Evolutionary conservation across 768 basidiomycete species (phyloP), one percentile per base, ranked within the genome.

Genomic region (Leccinum subtestaceum): DNA sequence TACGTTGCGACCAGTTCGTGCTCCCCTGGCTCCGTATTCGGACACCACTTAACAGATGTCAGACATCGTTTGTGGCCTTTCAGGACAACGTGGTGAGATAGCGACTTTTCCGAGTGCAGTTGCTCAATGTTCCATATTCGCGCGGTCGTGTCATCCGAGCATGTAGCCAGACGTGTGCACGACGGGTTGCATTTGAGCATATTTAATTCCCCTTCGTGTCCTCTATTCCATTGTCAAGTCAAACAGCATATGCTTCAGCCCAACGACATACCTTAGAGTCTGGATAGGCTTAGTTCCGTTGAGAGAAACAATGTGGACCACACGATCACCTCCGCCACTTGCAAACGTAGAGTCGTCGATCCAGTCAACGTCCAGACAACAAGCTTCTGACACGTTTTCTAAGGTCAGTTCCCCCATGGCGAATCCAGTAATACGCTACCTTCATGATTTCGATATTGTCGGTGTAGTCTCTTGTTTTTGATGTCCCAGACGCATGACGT

Each of bases 291-390:
- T 77, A 5, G 72, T 65, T 45, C 77, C 75, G 50, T 80, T 80
- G 45, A 89, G 71, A 52, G 80, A 78, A 74, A 86, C 79, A 10
- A 93, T 78, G 55, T 84, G 80, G 47, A 91, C 81, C 21, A 78
- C 68, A 40, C 77, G 76, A 70, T 93, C 90, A 17, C 88, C 86
- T 40, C 90, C 88, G 65, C 86, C 87, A 52, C 83, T 89, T 27
- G 83, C 88, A 63, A 92, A 93, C 3, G 80, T 81, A 21, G 80
- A 78, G 17, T 89, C 85, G 55, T 84, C 81, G 17, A 93, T 63
- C 91, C 91, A 93, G 57, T 89, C 90, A 11, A 89, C 81, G 66
- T 93, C 91, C 66, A 93, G 71, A 70, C 90, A 91, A 65, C 88
- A 89, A 69, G 85, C 89, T 88, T 70, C 65, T 61, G 63, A 40